Evolutionary conservation across 169 alveolate genomes (phyloP).

Genomic region (Perkinsus marinus): DNA sequence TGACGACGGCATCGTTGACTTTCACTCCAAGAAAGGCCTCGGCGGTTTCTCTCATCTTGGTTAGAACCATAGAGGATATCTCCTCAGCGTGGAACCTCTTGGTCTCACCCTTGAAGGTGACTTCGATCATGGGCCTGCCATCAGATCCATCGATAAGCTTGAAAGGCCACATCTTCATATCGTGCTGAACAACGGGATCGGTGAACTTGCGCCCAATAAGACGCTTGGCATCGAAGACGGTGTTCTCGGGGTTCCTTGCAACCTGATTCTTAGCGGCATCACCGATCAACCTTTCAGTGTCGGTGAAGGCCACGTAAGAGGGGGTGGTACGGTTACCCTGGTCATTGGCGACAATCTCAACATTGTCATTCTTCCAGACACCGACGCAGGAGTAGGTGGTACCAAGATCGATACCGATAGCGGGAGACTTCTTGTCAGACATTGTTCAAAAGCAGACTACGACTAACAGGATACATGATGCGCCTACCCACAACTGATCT

Average conservation of each 20-base stretch:
- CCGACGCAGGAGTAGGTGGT: constrained; percentile 93
- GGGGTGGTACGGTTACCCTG: constrained; percentile 92
- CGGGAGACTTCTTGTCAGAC: constrained; percentile 36
- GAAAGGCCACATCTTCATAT: constrained; percentile 86
- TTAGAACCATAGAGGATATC: constrained; percentile 85
- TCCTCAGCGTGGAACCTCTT: constrained; percentile 84
- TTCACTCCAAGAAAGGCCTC: constrained; percentile 83
- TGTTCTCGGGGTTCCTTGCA: constrained; percentile 80
- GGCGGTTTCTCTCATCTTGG: constrained; percentile 93
- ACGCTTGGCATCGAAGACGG: constrained; percentile 85
- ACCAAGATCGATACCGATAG: constrained; percentile 86
- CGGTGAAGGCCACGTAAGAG: constrained; percentile 87
- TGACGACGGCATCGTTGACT: constrained; percentile 92
- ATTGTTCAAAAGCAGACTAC: background rate
- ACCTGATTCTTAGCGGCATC: constrained; percentile 94
- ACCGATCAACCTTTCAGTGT: constrained; percentile 89
- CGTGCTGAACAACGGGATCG: constrained; percentile 78
- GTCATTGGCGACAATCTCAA: constrained; percentile 84
- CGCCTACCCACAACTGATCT: no score
- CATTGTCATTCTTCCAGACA: constrained; percentile 81
- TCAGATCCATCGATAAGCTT: constrained; percentile 66
- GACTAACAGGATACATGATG: no score
- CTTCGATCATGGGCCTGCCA: constrained; percentile 73
- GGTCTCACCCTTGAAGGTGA: constrained; percentile 67
- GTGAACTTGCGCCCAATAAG: constrained; percentile 76